Conservation (phyloP, 2,329 filamentous ascomycete species). For the Pseudocercospora pini-densiflorae region DNA sequence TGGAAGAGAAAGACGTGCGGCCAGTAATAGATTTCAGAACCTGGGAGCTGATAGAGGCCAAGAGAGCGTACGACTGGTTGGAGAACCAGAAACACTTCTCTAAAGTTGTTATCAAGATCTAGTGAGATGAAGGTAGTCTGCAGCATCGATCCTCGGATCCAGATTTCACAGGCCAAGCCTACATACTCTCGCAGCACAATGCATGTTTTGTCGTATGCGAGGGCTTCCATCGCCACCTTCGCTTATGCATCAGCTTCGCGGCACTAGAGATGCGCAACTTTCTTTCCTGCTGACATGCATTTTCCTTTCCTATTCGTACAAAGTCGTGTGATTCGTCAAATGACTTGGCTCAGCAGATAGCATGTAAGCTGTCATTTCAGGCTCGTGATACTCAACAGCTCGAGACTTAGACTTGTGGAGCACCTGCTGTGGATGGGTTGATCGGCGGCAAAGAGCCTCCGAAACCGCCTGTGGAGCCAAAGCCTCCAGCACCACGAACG, state of each 20-base stretch:
- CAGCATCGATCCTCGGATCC: background rate
- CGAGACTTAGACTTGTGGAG: background rate
- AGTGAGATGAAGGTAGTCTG: background rate
- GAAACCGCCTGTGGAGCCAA: slow-evolving; percentile 78
- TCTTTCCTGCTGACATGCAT: background rate
- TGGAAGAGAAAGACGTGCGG: slow-evolving; percentile 26
- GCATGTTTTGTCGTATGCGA: background rate
- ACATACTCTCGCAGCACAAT: too few relatives aligned
- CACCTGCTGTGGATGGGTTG: slow-evolving; percentile 4
- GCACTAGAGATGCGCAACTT: background rate
- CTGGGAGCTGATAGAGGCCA: slow-evolving; percentile 40
- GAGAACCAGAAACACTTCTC: slow-evolving; percentile 40
- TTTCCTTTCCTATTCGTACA: background rate
- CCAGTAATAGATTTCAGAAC: slow-evolving; percentile 43
- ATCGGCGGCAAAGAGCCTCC: slow-evolving; percentile 39
- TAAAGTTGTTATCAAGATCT: slow-evolving; percentile 29
- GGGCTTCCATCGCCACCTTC: background rate
- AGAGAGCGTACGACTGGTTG: slow-evolving; percentile 38
- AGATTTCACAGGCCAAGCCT: background rate
- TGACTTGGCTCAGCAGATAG: background rate
- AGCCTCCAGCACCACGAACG: slow-evolving; percentile 86
- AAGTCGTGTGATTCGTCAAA: background rate
- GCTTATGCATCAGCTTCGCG: background rate
- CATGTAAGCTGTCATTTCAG: background rate
- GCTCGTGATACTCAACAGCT: background rate